Base-by-base conservation (phyloP, 176 grass and related monocot species). In the Cenchrus americanus region DNA sequence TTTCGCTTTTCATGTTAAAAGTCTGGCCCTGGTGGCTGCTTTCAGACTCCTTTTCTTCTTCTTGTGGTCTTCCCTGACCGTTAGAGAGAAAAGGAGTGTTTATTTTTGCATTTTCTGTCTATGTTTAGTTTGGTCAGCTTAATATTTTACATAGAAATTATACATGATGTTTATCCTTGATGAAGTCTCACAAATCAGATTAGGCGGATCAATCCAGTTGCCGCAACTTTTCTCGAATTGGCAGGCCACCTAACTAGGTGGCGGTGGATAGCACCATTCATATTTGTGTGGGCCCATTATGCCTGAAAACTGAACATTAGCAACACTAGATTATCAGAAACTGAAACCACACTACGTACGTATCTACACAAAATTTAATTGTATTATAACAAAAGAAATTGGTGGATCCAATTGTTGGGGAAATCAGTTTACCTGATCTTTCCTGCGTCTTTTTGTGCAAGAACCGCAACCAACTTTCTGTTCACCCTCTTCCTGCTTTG, bases 281-380 rank as follows among this genome's bases (percentile, higher is more conserved):
- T 40, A 66, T 53, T 48, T 66, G 47, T 66, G 51, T 80, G 46
- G 52, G 62, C 62, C 53, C 12, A 52, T 40, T 66, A 6, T 11
- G 10, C 77, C 18, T 42, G 27, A 71, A 86, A 47, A 71, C 18
- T 62, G 24, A 41, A 50, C 62, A 62, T 10, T 50, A 43, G 55
- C 14, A 41, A 71, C 79, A 72, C 15, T 21, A 57, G 24, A 85
- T 27, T 86, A 63, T 6, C 62, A 44, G 50, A 87, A 50, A 47
- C 26, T 62, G 47, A 21, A 68, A 68, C 37, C 81, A 40, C 21
- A 82, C 22, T 51, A 66, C 14, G 48, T n/a, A n/a, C n/a, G n/a
- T n/a, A n/a, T 49, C 22, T 51, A 66, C 44, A 64, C 22, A 49
- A 41, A 81, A 40, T 41, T 24, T 41, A 50, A 68, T 40, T 57